Evolutionary conservation across 2,329 filamentous ascomycete species (phyloP).

Genomic region (Pseudocercospora fuligena): DNA sequence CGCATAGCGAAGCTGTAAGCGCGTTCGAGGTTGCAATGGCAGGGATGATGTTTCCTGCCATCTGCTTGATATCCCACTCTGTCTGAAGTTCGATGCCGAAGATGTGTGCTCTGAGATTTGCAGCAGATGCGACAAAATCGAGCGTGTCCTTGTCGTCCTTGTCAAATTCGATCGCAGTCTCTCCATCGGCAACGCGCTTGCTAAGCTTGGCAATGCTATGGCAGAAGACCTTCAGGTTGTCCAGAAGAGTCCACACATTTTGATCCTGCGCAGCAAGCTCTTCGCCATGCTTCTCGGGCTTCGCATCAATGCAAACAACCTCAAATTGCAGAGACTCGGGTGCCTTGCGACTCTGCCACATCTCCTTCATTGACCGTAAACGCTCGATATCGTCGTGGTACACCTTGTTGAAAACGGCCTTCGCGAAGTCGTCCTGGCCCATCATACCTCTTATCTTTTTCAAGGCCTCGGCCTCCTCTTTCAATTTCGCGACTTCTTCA

Average conservation of each 20-base stretch:
- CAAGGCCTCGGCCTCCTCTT: slow-evolving; percentile 80
- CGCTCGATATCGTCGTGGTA: slow-evolving; percentile 84
- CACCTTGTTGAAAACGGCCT: slow-evolving; percentile 89
- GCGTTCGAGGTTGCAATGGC: slow-evolving; percentile 98
- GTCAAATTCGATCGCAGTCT: slow-evolving; percentile 79
- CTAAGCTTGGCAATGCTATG: slow-evolving; percentile 81
- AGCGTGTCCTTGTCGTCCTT: slow-evolving; percentile 96
- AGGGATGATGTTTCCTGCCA: slow-evolving; percentile 98
- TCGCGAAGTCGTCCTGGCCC: slow-evolving; percentile 75
- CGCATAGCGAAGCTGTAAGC: slow-evolving; percentile 90
- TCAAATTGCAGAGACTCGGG: slow-evolving; percentile 76
- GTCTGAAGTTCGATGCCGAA: slow-evolving; percentile 89
- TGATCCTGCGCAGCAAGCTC: slow-evolving; percentile 68
- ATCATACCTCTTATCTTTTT: slow-evolving; percentile 82
- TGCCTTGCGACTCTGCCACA: slow-evolving; percentile 85
- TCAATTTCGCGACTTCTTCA: slow-evolving; percentile 84
- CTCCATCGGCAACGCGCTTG: slow-evolving; percentile 66
- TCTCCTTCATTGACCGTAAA: slow-evolving; percentile 84
- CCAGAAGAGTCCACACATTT: slow-evolving; percentile 75
- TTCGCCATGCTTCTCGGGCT: slow-evolving; percentile 42
- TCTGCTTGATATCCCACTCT: slow-evolving; percentile 96
- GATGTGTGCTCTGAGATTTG: slow-evolving; percentile 85
- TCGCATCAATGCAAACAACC: slow-evolving; percentile 44
- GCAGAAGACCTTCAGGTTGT: slow-evolving; percentile 85
- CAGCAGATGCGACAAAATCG: slow-evolving; percentile 89